A percentile compares a stretch with the other conserved stretches of the same genome.
Evolutionary conservation across 257 asterid species (phyloP).

Genomic region (Nicotiana obtusifolia): DNA sequence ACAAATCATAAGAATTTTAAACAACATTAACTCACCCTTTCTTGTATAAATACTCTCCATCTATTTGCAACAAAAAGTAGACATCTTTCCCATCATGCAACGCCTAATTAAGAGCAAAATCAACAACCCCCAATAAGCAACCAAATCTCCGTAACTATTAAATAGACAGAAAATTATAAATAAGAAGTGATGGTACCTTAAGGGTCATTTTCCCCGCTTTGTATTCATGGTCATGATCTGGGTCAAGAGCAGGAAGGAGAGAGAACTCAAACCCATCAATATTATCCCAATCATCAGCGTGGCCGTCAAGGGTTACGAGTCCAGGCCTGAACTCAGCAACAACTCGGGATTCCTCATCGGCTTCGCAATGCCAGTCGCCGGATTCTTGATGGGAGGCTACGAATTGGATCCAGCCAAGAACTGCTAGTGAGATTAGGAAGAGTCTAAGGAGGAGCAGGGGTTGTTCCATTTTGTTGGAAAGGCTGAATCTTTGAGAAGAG

Average conservation of each 20-base stretch:
- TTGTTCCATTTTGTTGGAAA: not conserved
- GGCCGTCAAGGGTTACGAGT: slow-evolving; percentile 64
- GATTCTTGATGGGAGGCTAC: slow-evolving; percentile 59
- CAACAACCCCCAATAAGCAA: not conserved
- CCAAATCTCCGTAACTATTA: not conserved
- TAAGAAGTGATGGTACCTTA: slow-evolving; percentile 33
- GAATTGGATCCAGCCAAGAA: slow-evolving; percentile 18
- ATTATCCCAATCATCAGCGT: slow-evolving; percentile 57
- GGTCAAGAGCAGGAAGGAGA: slow-evolving; percentile 78
- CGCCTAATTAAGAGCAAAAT: slow-evolving; percentile 39
- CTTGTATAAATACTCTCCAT: slow-evolving; percentile 59
- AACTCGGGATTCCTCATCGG: slow-evolving; percentile 54
- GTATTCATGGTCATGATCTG: slow-evolving; percentile 70
- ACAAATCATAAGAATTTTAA: not conserved
- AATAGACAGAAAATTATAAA: not conserved
- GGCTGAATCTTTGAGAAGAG: not conserved
- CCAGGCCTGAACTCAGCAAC: slow-evolving; percentile 64
- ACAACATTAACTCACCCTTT: slow-evolving; percentile 50
- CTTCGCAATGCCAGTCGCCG: slow-evolving; percentile 69
- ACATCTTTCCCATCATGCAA: slow-evolving; percentile 75
- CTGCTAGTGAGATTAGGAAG: slow-evolving; percentile 22
- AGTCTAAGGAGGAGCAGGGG: not conserved
- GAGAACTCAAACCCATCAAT: slow-evolving; percentile 73
- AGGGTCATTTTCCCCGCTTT: slow-evolving; percentile 64
- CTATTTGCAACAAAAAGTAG: slow-evolving; percentile 74